A percentile compares a stretch with the other conserved stretches of the same genome.
Evolutionary conservation across 495 filamentous ascomycete genomes (phyloP).

Genomic region (Niebla homalea): DNA sequence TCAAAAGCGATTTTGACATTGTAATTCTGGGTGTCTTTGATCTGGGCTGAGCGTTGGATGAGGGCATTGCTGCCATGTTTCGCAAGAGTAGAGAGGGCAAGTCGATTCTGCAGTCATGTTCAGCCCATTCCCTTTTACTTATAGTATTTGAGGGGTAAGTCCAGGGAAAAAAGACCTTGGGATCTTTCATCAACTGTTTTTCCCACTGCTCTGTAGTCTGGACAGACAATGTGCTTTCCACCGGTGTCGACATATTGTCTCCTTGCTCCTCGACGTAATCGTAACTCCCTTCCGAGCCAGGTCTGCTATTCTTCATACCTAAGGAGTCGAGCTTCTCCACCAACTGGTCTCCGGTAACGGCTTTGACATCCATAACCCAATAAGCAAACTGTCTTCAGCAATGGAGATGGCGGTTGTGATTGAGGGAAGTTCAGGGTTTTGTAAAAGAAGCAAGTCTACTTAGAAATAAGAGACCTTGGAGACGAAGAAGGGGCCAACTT

Average conservation of each 20-base stretch:
- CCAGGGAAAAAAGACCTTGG: constrained; percentile 35
- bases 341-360: constrained; percentile 3
- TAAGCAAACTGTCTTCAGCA: neutral
- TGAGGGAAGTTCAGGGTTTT: neutral
- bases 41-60: constrained; percentile 31
- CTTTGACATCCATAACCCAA: constrained; percentile 1
- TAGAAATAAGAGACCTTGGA: too few species aligned
- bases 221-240: constrained; percentile 28
- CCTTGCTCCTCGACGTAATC: constrained; percentile 29
- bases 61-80: constrained; percentile 36
- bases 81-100: constrained; percentile 56
- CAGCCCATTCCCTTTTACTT: neutral
- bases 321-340: constrained; percentile 6
- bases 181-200: constrained; percentile 45
- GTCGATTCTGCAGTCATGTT: constrained; percentile 34
- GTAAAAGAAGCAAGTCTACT: neutral
- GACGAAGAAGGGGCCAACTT: too few species aligned
- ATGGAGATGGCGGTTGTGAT: neutral
- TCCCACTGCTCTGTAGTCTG: constrained; percentile 40
- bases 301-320: constrained; percentile 2
- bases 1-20: constrained; percentile 72
- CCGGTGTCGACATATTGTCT: constrained; percentile 9
- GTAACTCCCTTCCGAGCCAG: constrained; percentile 30
- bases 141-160: neutral
- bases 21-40: constrained; percentile 63